These are phyloP conservation scores for Aspergillus viridinutans DNA, from an alignment of 2,329 filamentous ascomycete genomes.

Conservation along the genomic window DNA sequence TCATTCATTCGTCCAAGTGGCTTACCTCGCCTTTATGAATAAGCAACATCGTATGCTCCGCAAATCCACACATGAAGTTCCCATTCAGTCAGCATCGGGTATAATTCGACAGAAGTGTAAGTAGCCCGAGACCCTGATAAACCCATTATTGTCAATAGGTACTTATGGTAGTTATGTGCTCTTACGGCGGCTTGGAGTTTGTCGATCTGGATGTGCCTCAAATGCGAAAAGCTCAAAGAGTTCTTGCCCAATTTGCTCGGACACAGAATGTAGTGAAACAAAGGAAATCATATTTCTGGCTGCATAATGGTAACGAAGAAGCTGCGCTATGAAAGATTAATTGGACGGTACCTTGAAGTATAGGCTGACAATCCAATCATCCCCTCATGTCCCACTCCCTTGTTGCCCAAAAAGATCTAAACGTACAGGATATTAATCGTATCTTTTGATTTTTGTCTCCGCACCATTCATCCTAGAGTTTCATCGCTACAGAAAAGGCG, in stretches of 20 bases:
- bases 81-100: background rate
- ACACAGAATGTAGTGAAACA: slow-evolving; percentile 15
- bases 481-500: slow-evolving; percentile 26
- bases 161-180: background rate
- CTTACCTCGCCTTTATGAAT: background rate
- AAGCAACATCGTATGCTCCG: background rate
- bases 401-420: slow-evolving; percentile 36
- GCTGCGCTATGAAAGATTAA: slow-evolving; percentile 16
- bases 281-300: slow-evolving; percentile 32
- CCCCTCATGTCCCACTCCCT: slow-evolving; percentile 25
- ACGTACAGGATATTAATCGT: slow-evolving; percentile 41
- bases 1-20: background rate
- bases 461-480: slow-evolving; percentile 18
- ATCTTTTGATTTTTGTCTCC: slow-evolving; percentile 26
- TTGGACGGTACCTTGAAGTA: slow-evolving; percentile 15
- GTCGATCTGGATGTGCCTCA: background rate
- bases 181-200: background rate
- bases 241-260: background rate
- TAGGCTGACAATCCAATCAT: slow-evolving; percentile 10
- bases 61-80: background rate
- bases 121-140: background rate
- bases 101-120: background rate
- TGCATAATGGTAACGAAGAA: slow-evolving; percentile 23
- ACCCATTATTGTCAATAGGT: background rate
- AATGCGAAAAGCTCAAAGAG: background rate